These are phyloP conservation scores for Lactarius deliciosus DNA, from an alignment of 768 basidiomycete genomes.

Conservation along the genomic window DNA sequence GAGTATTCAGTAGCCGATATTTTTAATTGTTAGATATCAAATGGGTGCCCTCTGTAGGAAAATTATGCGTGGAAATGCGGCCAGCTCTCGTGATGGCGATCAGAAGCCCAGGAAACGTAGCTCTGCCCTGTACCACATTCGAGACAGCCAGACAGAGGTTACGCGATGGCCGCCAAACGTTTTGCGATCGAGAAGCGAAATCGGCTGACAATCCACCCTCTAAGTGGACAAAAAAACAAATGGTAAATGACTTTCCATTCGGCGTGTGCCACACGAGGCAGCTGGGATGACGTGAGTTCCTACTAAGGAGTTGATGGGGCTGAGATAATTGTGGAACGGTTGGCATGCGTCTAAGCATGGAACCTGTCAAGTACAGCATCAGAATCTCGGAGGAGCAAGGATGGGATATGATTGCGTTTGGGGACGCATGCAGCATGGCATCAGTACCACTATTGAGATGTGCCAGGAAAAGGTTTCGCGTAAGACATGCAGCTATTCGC, in stretches of 20 bases:
- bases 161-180: conserved; percentile 11
- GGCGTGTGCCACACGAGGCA: conserved; percentile 30
- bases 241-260: conserved; percentile 15
- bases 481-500: conserved; percentile 23
- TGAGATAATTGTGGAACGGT: conserved; percentile 20
- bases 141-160: conserved; percentile 9
- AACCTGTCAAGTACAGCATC: conserved; percentile 13
- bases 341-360: conserved; percentile 13
- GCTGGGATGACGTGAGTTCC: conserved; percentile 18
- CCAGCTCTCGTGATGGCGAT: conserved; percentile 15
- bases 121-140: conserved; percentile 21
- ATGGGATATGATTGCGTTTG: conserved; percentile 21
- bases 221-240: conserved; percentile 16
- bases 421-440: conserved; percentile 20
- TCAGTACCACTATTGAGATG: conserved; percentile 3
- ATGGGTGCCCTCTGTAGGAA: conserved; percentile 5
- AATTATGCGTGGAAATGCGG: neutral
- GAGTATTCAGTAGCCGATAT: conserved; percentile 24
- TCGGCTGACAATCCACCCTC: conserved; percentile 10
- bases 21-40: conserved; percentile 23
- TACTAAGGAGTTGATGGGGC: conserved; percentile 17
- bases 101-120: conserved; percentile 16
- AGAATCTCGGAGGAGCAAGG: conserved; percentile 12
- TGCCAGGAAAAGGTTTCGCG: conserved; percentile 17
- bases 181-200: conserved; percentile 22